A percentile compares a stretch with the other conserved stretches of the same genome.
Evolutionary conservation across 768 basidiomycete genomes (phyloP).

Genomic region (Auriscalpium microsporum): DNA sequence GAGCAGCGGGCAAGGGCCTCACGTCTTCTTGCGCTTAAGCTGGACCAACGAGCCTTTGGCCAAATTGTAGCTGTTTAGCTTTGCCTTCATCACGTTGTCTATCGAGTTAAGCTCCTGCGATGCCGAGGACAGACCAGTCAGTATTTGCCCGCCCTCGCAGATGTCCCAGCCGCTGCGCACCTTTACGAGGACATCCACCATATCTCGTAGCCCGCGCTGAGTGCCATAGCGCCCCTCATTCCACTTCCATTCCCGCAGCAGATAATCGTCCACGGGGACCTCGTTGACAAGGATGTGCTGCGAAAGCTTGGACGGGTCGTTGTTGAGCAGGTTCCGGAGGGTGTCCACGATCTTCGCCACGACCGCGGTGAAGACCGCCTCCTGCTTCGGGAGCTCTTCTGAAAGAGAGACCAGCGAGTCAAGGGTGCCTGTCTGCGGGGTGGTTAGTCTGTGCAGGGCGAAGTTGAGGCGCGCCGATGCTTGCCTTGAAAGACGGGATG

Average conservation of each 20-base stretch:
- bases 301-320: constrained; percentile 66
- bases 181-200: constrained; percentile 80
- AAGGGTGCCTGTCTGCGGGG: constrained; percentile 79
- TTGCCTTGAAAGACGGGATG: constrained; percentile 88
- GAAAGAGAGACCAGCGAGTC: constrained; percentile 83
- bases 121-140: constrained; percentile 7
- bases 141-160: not conserved
- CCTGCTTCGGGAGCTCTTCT: constrained; percentile 89
- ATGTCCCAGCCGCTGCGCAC: constrained; percentile 31
- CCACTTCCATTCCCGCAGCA: constrained; percentile 85
- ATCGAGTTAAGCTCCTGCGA: constrained; percentile 87
- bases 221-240: constrained; percentile 86
- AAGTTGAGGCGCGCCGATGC: constrained; percentile 5
- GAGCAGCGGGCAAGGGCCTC: constrained; percentile 20
- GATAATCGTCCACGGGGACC: constrained; percentile 65
- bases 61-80: constrained; percentile 85
- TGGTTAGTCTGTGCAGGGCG: not conserved
- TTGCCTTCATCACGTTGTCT: constrained; percentile 89
- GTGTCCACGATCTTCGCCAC: constrained; percentile 94
- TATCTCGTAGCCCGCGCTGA: constrained; percentile 73
- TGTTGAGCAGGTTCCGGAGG: constrained; percentile 81
- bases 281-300: constrained; percentile 81
- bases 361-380: constrained; percentile 74
- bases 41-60: constrained; percentile 88
- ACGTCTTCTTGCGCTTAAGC: constrained; percentile 94